phyloP scores from a whole-genome alignment of 2,329 filamentous ascomycete genomes.

The Phialemonium atrogriseum region DNA sequence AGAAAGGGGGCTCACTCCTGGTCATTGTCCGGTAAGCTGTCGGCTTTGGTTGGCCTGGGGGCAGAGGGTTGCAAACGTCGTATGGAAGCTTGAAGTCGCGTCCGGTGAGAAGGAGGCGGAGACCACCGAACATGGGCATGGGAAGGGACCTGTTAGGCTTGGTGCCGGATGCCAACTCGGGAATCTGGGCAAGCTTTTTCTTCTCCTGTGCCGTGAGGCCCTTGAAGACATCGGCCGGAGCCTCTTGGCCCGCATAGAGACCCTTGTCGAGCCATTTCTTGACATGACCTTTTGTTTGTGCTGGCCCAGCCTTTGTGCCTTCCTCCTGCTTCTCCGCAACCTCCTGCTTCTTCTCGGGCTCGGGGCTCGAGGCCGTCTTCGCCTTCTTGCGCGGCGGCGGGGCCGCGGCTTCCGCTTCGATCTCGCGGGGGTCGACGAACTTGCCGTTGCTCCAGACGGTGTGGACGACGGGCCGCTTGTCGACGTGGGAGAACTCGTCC shows the following conservation, averaged over 20 bases:
- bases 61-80: conserved; percentile 81
- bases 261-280: conserved; percentile 80
- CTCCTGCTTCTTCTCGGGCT: conserved; percentile 10
- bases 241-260: conserved; percentile 75
- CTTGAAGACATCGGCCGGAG: conserved; percentile 35
- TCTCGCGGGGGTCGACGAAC: conserved; percentile 36
- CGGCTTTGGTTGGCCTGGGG: conserved; percentile 79
- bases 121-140: conserved; percentile 69
- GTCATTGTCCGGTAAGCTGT: conserved; percentile 89
- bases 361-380: conserved; percentile 17
- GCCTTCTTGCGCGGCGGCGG: conserved; percentile 28
- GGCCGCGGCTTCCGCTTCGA: conserved; percentile 26
- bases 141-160: conserved; percentile 55
- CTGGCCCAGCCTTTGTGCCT: no score
- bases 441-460: conserved; percentile 61
- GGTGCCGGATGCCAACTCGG: conserved; percentile 35
- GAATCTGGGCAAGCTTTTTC: conserved; percentile 38
- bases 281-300: conserved; percentile 32
- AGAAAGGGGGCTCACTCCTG: conserved; percentile 68
- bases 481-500: conserved; percentile 52
- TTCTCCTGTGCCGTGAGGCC: conserved; percentile 43
- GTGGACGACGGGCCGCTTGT: conserved; percentile 46
- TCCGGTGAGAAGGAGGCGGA: conserved; percentile 61
- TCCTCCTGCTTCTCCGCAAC: conserved; percentile 20
- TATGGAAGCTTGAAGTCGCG: conserved; percentile 84